Base-by-base conservation (phyloP, 768 basidiomycete species). In the Saitozyma sp. region DNA sequence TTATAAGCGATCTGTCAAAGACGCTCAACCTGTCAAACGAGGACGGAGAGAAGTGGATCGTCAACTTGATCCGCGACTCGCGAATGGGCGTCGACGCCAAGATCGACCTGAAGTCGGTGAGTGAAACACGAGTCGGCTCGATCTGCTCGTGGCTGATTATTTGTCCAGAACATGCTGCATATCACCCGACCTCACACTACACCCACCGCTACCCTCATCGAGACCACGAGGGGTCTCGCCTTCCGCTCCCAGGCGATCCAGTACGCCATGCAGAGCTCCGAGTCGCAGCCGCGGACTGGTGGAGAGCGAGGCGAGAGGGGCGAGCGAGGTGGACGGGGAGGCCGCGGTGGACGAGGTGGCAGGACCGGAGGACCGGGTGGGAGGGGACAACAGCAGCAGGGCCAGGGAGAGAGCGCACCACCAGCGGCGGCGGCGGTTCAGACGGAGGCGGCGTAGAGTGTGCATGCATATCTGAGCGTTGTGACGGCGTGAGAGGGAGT, bases 21-120 rank as follows among this genome's bases (percentile, higher is more conserved):
- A 87, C 95, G 9, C 84, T 98, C 13, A 97, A 97, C 79, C 85
- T 98, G 53, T 88, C 90, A n/a, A 86, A 84, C 48, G 92, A 92
- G 67, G 96, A 98, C 76, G 96, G 95, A 55, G 96, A 99, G 78
- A 95, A 95, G 74, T 99, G 95, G 95, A 95, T 98, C 65, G 96
- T 98, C 73, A 97, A 98, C 83, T 89, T 98, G 64, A 96, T 98
- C 73, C 87, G 96, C 41, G 96, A 98, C 80, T 95, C 94, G 7
- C 86, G 92, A 51, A 92, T 95, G 89, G 92, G 92, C 13, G 89
- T 91, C 0, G 95, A 98, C 70, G 95, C 95, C 56, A 96, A 95
- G 82, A 97, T 98, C 63, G 95, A 98, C 79, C 84, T 98, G 37
- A 92, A 94, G 80, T 92, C 95, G 84, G 92, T 90, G 64, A 45